Evolutionary conservation across 192 early-diverging fungal genomes (phyloP).

Genomic region (Dissophora globulifera): DNA sequence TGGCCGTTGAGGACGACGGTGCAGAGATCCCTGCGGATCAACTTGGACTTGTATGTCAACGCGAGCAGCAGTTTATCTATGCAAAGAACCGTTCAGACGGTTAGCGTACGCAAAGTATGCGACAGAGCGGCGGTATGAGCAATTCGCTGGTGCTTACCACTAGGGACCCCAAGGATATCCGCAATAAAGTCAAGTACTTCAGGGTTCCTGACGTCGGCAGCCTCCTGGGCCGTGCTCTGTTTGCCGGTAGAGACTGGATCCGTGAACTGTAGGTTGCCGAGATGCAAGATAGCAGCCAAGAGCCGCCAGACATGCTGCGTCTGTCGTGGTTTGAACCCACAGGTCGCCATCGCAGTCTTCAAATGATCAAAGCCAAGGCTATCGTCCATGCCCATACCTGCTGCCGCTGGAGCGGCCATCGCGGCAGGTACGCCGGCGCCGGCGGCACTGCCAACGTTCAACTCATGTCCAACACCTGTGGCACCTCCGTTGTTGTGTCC

Average conservation of each 20-base stretch:
- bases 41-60: slow-evolving; percentile 84
- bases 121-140: too few species aligned
- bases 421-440: too few species aligned
- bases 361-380: slow-evolving; percentile 71
- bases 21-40: slow-evolving; percentile 86
- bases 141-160: slow-evolving; percentile 65
- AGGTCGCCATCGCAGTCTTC: slow-evolving; percentile 65
- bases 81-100: too few species aligned
- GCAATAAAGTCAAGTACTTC: slow-evolving; percentile 80
- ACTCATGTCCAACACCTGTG: too few species aligned
- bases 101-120: too few species aligned
- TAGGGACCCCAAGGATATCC: slow-evolving; percentile 81
- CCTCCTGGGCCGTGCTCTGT: slow-evolving; percentile 72
- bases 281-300: slow-evolving; percentile 88
- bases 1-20: slow-evolving; percentile 89
- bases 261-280: slow-evolving; percentile 89
- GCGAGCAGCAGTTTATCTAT: slow-evolving; percentile 68
- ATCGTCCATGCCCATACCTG: slow-evolving; percentile 62
- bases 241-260: slow-evolving; percentile 67
- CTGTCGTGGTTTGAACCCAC: slow-evolving; percentile 72
- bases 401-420: slow-evolving; percentile 15
- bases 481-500: too few species aligned
- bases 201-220: slow-evolving; percentile 78
- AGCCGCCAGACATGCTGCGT: slow-evolving; percentile 85
- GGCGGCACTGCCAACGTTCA: not conserved